phyloP scores from a whole-genome alignment of 805 yeast species.

The Clavispora carvajalis region DNA sequence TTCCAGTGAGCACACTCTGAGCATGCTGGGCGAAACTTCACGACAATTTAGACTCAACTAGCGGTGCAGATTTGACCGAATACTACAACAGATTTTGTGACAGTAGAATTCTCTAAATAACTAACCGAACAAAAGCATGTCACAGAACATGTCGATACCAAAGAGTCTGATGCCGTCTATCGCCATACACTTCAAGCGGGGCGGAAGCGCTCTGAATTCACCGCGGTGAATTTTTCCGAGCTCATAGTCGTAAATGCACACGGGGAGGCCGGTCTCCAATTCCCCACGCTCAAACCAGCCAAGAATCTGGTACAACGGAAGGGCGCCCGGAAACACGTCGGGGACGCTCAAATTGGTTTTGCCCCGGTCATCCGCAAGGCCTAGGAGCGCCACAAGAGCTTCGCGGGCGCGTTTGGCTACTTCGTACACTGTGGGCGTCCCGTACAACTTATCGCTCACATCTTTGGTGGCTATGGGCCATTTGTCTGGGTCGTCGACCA shows the following conservation, averaged over 20 bases:
- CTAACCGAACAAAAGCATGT: constrained; percentile 13
- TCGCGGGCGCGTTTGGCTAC: constrained; percentile 16
- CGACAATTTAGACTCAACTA: no score
- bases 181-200: constrained; percentile 22
- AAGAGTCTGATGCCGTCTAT: constrained; percentile 41
- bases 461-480: constrained; percentile 5
- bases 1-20: no score
- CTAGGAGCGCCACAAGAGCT: constrained; percentile 5
- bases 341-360: constrained; percentile 24
- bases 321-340: constrained; percentile 44
- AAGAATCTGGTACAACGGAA: constrained; percentile 44
- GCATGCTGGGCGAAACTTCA: no score
- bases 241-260: constrained; percentile 10
- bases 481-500: constrained; percentile 11
- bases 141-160: constrained; percentile 34
- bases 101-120: no score
- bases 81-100: no score
- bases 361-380: constrained; percentile 6
- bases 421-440: constrained; percentile 7
- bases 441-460: constrained; percentile 6
- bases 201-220: constrained; percentile 18
- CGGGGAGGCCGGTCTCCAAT: constrained; percentile 15
- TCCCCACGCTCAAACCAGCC: constrained; percentile 27
- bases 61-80: no score
- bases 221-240: constrained; percentile 16